phyloP scores from a whole-genome alignment of 495 filamentous ascomycete genomes.

The Acidomyces sp. region DNA sequence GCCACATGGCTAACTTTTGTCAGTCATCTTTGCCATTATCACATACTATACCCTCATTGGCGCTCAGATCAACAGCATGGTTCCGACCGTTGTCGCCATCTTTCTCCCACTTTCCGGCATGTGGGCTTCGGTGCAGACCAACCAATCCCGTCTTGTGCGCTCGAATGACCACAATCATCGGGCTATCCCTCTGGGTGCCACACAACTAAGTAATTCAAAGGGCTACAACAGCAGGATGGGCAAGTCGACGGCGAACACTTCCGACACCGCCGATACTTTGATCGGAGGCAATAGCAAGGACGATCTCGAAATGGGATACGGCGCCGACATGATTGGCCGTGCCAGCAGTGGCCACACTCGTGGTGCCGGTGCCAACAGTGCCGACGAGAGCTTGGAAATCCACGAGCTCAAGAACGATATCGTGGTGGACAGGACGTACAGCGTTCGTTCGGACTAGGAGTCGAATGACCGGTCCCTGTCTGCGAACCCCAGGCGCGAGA shows the following conservation, averaged over 20 bases:
- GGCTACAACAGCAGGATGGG: slow-evolving; percentile 5
- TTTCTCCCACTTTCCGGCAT: slow-evolving; percentile 70
- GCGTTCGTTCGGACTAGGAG: slow-evolving; percentile 19
- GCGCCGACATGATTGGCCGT: not conserved
- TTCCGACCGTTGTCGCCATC: slow-evolving; percentile 55
- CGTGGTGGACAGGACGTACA: slow-evolving; percentile 16
- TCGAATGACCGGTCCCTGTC: not conserved
- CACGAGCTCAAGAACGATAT: slow-evolving; percentile 8
- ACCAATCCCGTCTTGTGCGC: slow-evolving; percentile 6
- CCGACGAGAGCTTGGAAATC: slow-evolving; percentile 15
- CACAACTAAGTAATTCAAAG: slow-evolving; percentile 4
- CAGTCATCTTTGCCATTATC: slow-evolving; percentile 58
- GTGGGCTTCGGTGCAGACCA: slow-evolving; percentile 45
- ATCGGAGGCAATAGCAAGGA: slow-evolving; percentile 1
- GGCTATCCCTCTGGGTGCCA: slow-evolving; percentile 5
- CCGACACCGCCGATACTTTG: slow-evolving; percentile 4
- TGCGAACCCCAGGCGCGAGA: not conserved
- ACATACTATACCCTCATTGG: slow-evolving; percentile 36
- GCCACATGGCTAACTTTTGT: slow-evolving; percentile 4
- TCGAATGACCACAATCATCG: slow-evolving; percentile 4
- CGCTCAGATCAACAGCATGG: slow-evolving; percentile 37
- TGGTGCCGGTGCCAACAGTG: not conserved
- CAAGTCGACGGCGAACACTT: slow-evolving; percentile 1
- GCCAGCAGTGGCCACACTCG: not conserved
- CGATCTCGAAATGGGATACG: not conserved